Base-by-base conservation (phyloP, 31 red algal species). In the Odonthalia washingtoniensis region DNA sequence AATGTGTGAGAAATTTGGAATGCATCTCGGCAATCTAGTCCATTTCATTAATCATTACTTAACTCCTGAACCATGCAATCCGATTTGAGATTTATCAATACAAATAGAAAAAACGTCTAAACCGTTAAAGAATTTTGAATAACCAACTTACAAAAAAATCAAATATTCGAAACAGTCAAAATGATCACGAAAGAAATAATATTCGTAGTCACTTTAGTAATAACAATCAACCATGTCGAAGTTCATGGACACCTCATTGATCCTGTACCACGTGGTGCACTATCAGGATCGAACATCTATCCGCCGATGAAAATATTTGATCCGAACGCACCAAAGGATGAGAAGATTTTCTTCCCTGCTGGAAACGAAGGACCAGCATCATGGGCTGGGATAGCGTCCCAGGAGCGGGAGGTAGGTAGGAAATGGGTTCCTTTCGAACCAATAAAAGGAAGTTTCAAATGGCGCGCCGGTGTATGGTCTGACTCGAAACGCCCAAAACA, bases 381-480 rank as follows among this genome's bases (percentile, higher is more conserved):
- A 18, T 65, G 82, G 34, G 41, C 82, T 49, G 82, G 65, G 1
- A 24, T 75, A 30, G 30, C 40, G 46, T 72, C 65, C n/a, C 82
- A 85, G 69, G 6, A 17, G 1, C 21, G 5, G 0, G 57, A 65
- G 14, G 82, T 69, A 37, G 82, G 82, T 33, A 3, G 30, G 14
- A 63, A 63, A 21, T 92, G 81, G 89, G 42, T 65, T 30, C 72
- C 72, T 18, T 92, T 87, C 65, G 44, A 75, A 31, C 89, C 89
- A 18, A 62, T 68, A 16, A 39, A 78, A 27, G 4, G 37, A 3
- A 72, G 82, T 30, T 92, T 86, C 32, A 52, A 60, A 33, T 92
- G 81, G 89, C 61, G 82, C 9, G 30, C 89, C 43, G 82, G 82
- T 53, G 82, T 86, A 52, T 92, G 89, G 43, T 72, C 82, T 31